Evolutionary conservation across 1,139 yeast species (phyloP).

Genomic region (Scheffersomyces illinoinensis): DNA sequence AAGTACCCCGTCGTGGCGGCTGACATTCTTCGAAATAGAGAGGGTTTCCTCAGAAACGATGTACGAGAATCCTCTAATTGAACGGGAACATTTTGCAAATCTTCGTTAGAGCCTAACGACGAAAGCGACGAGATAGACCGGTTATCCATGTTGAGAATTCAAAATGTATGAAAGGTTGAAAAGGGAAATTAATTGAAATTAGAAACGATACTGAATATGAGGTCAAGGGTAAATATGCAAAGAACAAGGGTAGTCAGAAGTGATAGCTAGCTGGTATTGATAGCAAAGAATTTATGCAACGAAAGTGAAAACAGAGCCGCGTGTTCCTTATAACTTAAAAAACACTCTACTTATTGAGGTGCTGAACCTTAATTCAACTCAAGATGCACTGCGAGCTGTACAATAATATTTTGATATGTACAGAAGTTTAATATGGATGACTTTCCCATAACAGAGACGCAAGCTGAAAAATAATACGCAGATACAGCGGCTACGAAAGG

Average conservation of each 20-base stretch:
- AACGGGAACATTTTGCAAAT: background rate
- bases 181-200: too few relatives aligned
- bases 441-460: background rate
- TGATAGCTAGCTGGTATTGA: background rate
- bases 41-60: slow-evolving; percentile 1
- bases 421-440: background rate
- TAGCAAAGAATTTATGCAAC: background rate
- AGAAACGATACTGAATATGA: too few relatives aligned
- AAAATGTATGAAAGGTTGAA: too few relatives aligned
- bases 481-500: background rate
- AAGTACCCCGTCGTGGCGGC: slow-evolving; percentile 14
- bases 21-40: slow-evolving; percentile 13
- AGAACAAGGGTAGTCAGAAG: background rate
- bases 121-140: background rate
- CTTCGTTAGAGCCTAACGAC: background rate
- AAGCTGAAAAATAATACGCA: too few relatives aligned
- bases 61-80: background rate
- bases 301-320: background rate
- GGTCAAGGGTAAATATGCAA: background rate
- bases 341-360: background rate
- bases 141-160: background rate
- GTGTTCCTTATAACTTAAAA: too few relatives aligned
- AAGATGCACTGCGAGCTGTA: background rate
- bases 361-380: background rate
- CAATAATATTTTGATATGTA: background rate